These are phyloP conservation scores for Phalaenopsis aphrodite DNA, from an alignment of 106 monocot genomes.

Conservation along the genomic window DNA sequence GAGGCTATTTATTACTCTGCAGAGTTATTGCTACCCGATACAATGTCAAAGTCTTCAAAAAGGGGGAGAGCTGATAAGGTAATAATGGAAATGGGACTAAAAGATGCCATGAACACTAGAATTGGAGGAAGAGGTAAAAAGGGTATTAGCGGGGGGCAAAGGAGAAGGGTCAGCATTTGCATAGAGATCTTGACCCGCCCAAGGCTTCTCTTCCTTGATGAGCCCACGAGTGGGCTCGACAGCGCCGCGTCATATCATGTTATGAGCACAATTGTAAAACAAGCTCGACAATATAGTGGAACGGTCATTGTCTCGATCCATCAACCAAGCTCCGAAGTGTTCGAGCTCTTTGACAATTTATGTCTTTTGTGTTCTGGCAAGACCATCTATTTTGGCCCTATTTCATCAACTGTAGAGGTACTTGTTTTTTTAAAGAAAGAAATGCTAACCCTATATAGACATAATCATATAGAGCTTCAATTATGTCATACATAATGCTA, in stretches of 20 bases:
- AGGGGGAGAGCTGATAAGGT: conserved; percentile 40
- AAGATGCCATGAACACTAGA: conserved; percentile 39
- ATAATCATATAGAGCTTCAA: too few relatives aligned
- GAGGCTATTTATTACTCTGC: conserved; percentile 73
- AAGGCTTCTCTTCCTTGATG: conserved; percentile 65
- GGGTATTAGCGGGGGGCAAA: conserved; percentile 65
- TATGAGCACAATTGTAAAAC: conserved; percentile 33
- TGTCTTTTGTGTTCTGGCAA: conserved; percentile 57
- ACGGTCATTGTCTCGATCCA: conserved; percentile 52
- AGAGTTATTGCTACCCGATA: conserved; percentile 52
- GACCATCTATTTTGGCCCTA: conserved; percentile 57
- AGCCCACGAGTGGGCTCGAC: conserved; percentile 63
- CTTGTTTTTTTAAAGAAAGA: neutral
- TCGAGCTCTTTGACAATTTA: conserved; percentile 49
- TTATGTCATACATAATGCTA: too few relatives aligned
- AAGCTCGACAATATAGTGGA: conserved; percentile 33
- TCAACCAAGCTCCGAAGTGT: conserved; percentile 66
- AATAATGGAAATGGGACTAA: conserved; percentile 63
- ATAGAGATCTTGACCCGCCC: conserved; percentile 63
- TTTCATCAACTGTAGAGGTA: conserved; percentile 31
- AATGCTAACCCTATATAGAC: too few relatives aligned
- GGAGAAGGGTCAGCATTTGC: conserved; percentile 73
- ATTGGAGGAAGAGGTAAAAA: conserved; percentile 42
- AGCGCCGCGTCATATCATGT: conserved; percentile 73
- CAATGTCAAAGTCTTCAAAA: conserved; percentile 47